Percentiles rank a stretch among this genome's conserved stretches.
Conservation (phyloP, 495 filamentous ascomycete species). For the Penicillium samsonianum region DNA sequence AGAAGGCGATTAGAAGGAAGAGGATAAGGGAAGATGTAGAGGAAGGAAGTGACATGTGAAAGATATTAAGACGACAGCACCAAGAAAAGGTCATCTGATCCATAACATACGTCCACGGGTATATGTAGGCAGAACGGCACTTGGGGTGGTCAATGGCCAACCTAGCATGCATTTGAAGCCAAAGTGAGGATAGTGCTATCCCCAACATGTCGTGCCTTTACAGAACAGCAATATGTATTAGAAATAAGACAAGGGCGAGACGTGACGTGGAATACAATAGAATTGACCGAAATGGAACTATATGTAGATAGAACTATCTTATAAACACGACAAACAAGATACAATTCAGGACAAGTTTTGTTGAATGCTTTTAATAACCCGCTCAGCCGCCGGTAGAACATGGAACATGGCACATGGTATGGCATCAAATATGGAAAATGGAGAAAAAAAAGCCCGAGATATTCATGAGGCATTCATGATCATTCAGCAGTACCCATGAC, state of each 20-base stretch:
- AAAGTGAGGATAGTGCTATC: neutral
- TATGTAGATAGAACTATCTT: neutral
- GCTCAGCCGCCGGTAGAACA: conserved; percentile 1
- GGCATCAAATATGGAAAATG: conserved; percentile 4
- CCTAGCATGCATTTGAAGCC: neutral
- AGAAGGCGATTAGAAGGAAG: too few species aligned
- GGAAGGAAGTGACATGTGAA: too few species aligned
- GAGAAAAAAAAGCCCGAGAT: neutral
- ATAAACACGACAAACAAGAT: conserved; percentile 1
- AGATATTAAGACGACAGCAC: too few species aligned
- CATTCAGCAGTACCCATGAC: conserved; percentile 27
- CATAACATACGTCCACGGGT: too few species aligned
- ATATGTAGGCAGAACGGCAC: neutral
- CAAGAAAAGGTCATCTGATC: too few species aligned
- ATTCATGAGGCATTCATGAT: conserved; percentile 16
- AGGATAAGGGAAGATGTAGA: too few species aligned
- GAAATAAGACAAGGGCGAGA: too few species aligned
- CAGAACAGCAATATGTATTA: neutral
- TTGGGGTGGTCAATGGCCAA: neutral
- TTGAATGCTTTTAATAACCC: conserved; percentile 2
- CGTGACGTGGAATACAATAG: neutral
- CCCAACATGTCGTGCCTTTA: neutral
- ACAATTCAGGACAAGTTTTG: neutral
- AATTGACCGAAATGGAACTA: conserved; percentile 5
- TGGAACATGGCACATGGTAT: conserved; percentile 8